Base-by-base conservation (phyloP, 352 stramenopile species). In the Phytopythium mirpurense region DNA sequence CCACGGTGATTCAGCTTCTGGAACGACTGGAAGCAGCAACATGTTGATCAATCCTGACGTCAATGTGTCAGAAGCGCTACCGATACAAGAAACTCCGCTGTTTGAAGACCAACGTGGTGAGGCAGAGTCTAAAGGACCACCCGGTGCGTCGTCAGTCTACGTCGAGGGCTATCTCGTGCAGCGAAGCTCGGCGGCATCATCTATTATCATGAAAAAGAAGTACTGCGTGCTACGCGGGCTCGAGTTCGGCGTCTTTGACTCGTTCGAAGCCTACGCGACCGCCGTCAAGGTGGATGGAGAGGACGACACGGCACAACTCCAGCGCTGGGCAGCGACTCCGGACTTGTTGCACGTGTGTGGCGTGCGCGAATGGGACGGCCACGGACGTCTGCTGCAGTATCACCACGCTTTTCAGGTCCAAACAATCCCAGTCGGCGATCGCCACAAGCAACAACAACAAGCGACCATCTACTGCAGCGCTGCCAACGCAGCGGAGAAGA, bases 321-420 rank as follows among this genome's bases (percentile, higher is more conserved):
- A 37, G 16, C 32, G 24, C 43, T 62, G 34, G 51, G n/a, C 21
- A 53, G 40, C 44, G 15, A 42, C 4, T 2, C 42, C 57, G 27
- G 63, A 64, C 1, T 52, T 70, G 12, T 63, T 77, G 27, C 54
- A 70, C 2, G 55, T 79, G 19, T 73, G 60, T 27, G 60, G 67
- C 9, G 66, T 88, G 11, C 80, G 67, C 0, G 75, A 81, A 9
- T 90, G 78, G 78, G 74, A 92, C 29, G 82, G 79, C 21, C 68
- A 85, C 38, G 67, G 70, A 10, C 54, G 74, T 14, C 43, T 90
- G 31, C 60, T 90, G 48, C 75, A 86, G 46, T 92, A 92, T 62
- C 65, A 81, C 18, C 68, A 92, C 53, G 74, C 72, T 1, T 92
- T 92, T 34, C 57, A 85, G 35, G 57, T 92, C n/a, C 74, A 88